phyloP scores from a whole-genome alignment of 371 early-diverging fungal genomes.

The Lichtheimia corymbifera region DNA sequence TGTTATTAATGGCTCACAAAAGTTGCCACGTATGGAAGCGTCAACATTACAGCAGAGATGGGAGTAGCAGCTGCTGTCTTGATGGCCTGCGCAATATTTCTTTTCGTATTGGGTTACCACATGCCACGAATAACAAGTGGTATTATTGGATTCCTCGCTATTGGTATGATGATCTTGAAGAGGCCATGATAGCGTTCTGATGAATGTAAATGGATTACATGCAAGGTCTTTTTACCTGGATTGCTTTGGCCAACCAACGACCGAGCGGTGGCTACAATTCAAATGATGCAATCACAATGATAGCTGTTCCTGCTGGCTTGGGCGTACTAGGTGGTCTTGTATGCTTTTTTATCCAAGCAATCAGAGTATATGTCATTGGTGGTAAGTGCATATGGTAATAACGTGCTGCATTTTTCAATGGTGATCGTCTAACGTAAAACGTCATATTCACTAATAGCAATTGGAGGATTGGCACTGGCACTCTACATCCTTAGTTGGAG shows the following conservation, averaged over 20 bases:
- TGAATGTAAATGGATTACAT: background rate
- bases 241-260: slow-evolving; percentile 14
- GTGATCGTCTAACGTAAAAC: background rate
- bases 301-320: slow-evolving; percentile 25
- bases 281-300: slow-evolving; percentile 19
- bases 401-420: background rate
- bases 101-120: slow-evolving; percentile 30
- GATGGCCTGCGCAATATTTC: slow-evolving; percentile 30
- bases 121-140: slow-evolving; percentile 24
- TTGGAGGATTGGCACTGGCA: slow-evolving; percentile 29
- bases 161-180: slow-evolving; percentile 20
- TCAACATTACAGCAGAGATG: slow-evolving; percentile 23
- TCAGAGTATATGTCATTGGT: slow-evolving; percentile 13
- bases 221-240: slow-evolving; percentile 19
- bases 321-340: slow-evolving; percentile 21
- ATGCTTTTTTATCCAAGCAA: slow-evolving; percentile 10
- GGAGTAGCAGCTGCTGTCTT: slow-evolving; percentile 29
- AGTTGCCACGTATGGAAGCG: slow-evolving; percentile 8
- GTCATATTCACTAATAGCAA: slow-evolving; percentile 1
- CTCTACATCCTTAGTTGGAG: slow-evolving; percentile 35
- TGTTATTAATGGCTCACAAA: background rate
- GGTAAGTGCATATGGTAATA: slow-evolving; percentile 5
- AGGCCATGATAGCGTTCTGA: background rate
- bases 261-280: slow-evolving; percentile 20
- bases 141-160: slow-evolving; percentile 33